Evolutionary conservation across 805 yeast species (phyloP).

Genomic region (Wickerhamiella shivajii): DNA sequence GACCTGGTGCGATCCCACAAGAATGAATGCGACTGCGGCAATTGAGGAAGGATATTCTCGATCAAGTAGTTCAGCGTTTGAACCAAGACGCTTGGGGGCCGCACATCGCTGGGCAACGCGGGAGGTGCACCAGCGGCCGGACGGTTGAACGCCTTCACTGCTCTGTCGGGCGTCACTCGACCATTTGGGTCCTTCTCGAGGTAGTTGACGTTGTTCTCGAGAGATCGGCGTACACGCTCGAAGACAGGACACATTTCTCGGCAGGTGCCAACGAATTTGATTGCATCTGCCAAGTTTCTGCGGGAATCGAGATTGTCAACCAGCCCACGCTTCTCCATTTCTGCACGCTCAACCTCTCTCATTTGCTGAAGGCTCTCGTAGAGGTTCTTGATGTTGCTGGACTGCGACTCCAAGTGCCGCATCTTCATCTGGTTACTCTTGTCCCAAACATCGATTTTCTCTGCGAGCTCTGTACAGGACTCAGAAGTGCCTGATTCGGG

Average conservation of each 20-base stretch:
- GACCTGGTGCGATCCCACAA: conserved; percentile 96
- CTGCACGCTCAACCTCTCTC: conserved; percentile 58
- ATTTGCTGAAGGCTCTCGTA: conserved; percentile 56
- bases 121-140: conserved; percentile 99
- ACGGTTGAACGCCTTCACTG: conserved; percentile 84
- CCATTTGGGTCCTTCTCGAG: conserved; percentile 59
- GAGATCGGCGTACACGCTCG: conserved; percentile 76
- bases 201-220: conserved; percentile 71
- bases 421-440: conserved; percentile 50
- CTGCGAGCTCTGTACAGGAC: background rate
- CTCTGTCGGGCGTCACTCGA: conserved; percentile 41
- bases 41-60: conserved; percentile 41
- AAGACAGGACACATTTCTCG: conserved; percentile 88
- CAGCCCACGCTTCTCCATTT: conserved; percentile 66
- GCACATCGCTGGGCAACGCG: conserved; percentile 90
- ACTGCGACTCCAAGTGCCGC: conserved; percentile 30
- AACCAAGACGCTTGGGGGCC: conserved; percentile 71
- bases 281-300: conserved; percentile 77
- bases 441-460: conserved; percentile 43
- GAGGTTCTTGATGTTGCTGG: conserved; percentile 47
- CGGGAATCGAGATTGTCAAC: conserved; percentile 80
- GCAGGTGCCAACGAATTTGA: conserved; percentile 76
- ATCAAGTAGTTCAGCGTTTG: conserved; percentile 59
- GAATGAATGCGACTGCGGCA: conserved; percentile 81
- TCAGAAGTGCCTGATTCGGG: background rate